These are phyloP conservation scores for Elongisporangium undulatum DNA, from an alignment of 352 stramenopile genomes.

Conservation along the genomic window DNA sequence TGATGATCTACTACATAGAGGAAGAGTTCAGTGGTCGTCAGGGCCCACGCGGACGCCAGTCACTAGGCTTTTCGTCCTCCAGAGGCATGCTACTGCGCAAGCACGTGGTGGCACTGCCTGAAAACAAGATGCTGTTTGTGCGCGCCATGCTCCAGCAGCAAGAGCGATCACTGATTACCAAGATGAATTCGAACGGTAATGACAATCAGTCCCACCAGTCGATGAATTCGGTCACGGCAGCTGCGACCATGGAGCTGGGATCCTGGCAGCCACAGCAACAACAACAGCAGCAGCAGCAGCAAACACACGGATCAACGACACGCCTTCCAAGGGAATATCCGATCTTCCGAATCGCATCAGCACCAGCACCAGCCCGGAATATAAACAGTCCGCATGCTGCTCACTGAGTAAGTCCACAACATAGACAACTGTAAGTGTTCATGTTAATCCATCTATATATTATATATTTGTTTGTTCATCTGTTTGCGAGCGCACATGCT, in stretches of 20 bases:
- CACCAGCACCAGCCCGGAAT: slow-evolving; percentile 31
- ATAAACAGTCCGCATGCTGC: not conserved
- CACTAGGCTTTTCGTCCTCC: slow-evolving; percentile 12
- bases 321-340: slow-evolving; percentile 46
- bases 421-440: not conserved
- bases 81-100: slow-evolving; percentile 79
- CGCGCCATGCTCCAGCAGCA: slow-evolving; percentile 85
- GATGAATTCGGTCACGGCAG: slow-evolving; percentile 23
- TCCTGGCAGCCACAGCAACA: slow-evolving; percentile 35
- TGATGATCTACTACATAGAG: slow-evolving; percentile 72
- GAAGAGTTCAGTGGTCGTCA: slow-evolving; percentile 44
- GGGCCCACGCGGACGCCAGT: slow-evolving; percentile 3
- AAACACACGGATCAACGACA: slow-evolving; percentile 1
- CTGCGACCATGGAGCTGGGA: slow-evolving; percentile 39
- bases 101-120: slow-evolving; percentile 63
- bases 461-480: too few species aligned
- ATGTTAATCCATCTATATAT: not conserved
- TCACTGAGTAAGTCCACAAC: not conserved
- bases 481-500: too few species aligned
- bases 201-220: slow-evolving; percentile 12
- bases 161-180: slow-evolving; percentile 66
- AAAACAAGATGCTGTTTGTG: slow-evolving; percentile 76
- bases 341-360: slow-evolving; percentile 55
- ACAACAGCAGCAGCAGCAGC: slow-evolving; percentile 12
- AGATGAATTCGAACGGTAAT: slow-evolving; percentile 33